phyloP scores from a whole-genome alignment of 345 rosid species.

The Abelmoschus esculentus region DNA sequence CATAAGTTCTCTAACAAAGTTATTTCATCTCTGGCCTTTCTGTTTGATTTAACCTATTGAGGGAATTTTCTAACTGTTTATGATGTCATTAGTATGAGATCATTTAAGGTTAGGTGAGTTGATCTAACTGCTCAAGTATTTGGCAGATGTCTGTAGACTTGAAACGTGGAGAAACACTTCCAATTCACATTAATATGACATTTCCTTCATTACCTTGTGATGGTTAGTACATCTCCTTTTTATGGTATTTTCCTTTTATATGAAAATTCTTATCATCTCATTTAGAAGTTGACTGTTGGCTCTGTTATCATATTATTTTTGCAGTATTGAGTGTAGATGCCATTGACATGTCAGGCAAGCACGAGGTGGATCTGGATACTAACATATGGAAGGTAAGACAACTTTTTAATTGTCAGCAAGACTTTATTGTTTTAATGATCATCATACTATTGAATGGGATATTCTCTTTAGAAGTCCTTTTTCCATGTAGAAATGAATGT shows the following conservation, averaged over 20 bases:
- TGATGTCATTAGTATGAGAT: background rate
- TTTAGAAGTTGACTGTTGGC: background rate
- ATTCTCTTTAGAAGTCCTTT: background rate
- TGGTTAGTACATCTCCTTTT: slow-evolving; percentile 35
- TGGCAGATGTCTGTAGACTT: slow-evolving; percentile 95
- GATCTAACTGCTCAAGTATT: slow-evolving; percentile 4
- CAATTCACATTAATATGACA: slow-evolving; percentile 84
- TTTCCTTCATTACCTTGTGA: slow-evolving; percentile 89
- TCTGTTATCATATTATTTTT: slow-evolving; percentile 11
- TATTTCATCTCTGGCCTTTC: background rate
- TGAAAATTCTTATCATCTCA: background rate
- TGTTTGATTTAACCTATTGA: background rate
- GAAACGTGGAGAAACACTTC: slow-evolving; percentile 94
- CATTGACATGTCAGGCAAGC: slow-evolving; percentile 99
- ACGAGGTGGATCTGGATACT: slow-evolving; percentile 98
- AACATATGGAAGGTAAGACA: slow-evolving; percentile 87
- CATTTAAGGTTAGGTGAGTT: background rate
- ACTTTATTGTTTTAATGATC: background rate
- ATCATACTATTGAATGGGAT: background rate
- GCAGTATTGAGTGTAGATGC: slow-evolving; percentile 95
- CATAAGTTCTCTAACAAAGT: background rate
- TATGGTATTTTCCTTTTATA: background rate
- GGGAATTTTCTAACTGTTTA: background rate
- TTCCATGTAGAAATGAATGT: background rate
- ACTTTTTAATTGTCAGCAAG: background rate